Evolutionary conservation across 306 rosid species (phyloP).

Genomic region (Ormosia semicastrata): DNA sequence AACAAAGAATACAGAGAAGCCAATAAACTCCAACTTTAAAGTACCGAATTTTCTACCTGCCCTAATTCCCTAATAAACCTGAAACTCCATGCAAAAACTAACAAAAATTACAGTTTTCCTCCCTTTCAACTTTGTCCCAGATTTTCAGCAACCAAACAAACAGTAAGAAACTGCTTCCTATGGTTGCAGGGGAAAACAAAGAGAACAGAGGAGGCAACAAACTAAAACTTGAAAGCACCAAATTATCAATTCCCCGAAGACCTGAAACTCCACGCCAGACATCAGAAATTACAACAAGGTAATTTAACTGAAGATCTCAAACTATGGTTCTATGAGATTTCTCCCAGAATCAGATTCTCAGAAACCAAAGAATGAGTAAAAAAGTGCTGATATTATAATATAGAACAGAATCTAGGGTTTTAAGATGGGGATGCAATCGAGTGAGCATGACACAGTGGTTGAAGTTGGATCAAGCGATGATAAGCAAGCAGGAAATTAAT

Average conservation of each 20-base stretch:
- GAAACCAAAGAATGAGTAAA: background rate
- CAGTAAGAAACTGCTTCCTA: background rate
- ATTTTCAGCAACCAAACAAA: background rate
- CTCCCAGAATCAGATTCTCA: background rate
- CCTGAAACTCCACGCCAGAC: background rate
- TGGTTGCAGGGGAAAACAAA: background rate
- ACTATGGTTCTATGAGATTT: background rate
- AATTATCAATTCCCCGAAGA: background rate
- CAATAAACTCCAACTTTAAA: conserved; percentile 2
- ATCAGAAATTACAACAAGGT: background rate
- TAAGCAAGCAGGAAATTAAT: background rate
- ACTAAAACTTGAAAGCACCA: background rate
- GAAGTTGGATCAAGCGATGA: conserved; percentile 30
- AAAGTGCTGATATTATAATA: background rate
- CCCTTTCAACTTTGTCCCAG: background rate
- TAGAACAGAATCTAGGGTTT: conserved; percentile 55
- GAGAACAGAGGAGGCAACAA: background rate
- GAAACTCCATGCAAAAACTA: background rate
- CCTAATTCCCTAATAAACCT: background rate
- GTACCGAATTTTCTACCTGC: background rate
- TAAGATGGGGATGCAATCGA: background rate
- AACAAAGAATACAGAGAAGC: background rate
- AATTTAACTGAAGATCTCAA: background rate
- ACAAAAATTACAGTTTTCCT: background rate
- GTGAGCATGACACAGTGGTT: conserved; percentile 11